Percentiles rank a stretch among this genome's conserved stretches.
Evolutionary conservation across 257 asterid genomes (phyloP).

Genomic region (Primulina tabacum): DNA sequence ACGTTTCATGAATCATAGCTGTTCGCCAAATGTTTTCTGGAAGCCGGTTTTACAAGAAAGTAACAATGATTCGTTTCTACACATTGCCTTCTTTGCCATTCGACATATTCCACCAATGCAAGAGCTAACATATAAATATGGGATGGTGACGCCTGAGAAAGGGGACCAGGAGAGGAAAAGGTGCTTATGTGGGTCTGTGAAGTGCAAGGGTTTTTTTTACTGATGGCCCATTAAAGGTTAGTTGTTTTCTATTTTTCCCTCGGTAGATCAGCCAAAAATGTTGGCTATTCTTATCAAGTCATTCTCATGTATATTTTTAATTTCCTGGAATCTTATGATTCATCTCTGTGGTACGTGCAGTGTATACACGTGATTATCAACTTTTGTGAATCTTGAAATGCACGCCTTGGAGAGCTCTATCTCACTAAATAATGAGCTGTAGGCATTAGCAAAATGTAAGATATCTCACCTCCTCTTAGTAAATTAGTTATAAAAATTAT

Average conservation of each 20-base stretch:
- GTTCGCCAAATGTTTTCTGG: constrained; percentile 83
- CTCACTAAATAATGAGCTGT: neutral
- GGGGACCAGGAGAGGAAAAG: constrained; percentile 55
- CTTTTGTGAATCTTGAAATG: neutral
- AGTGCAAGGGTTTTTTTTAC: constrained; percentile 77
- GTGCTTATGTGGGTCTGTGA: constrained; percentile 71
- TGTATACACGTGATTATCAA: neutral
- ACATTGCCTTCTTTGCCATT: constrained; percentile 79
- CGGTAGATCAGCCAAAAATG: neutral
- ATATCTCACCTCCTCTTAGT: neutral
- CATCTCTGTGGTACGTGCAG: neutral
- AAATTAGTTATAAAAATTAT: neutral
- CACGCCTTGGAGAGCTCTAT: neutral
- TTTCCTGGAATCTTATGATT: neutral
- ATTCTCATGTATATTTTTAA: neutral
- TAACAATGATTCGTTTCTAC: constrained; percentile 56
- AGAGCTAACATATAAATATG: constrained; percentile 84
- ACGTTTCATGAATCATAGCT: constrained; percentile 95
- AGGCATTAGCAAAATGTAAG: neutral
- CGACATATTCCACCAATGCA: constrained; percentile 91
- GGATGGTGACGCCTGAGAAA: constrained; percentile 52
- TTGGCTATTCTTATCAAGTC: neutral
- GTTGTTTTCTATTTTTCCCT: neutral
- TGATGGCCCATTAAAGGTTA: constrained; percentile 25
- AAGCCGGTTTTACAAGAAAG: constrained; percentile 72